Conservation (phyloP, 129 eudicot genomes). For the Lonicera japonica region DNA sequence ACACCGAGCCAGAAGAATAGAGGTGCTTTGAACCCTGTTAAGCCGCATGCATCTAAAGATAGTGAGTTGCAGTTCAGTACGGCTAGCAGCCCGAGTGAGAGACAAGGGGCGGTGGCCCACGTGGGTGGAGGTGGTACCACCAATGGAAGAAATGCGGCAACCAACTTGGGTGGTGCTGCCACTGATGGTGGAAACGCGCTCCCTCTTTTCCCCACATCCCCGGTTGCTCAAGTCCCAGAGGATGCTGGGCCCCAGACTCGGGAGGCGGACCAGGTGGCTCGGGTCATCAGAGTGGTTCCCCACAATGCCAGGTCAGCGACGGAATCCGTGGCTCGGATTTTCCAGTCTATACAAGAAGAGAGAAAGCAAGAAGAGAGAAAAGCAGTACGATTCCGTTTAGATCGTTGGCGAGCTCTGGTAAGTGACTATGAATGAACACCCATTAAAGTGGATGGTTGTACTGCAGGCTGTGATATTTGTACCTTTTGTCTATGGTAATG, state of each 20-base stretch:
- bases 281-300: conserved; percentile 75
- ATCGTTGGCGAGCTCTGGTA: not conserved
- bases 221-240: conserved; percentile 10
- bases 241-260: not conserved
- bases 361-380: no score
- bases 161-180: not conserved
- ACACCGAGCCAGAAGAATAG: conserved; percentile 36
- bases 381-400: conserved; percentile 48
- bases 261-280: conserved; percentile 10
- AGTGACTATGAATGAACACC: not conserved
- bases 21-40: conserved; percentile 13
- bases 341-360: conserved; percentile 81
- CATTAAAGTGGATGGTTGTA: no score
- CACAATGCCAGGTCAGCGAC: conserved; percentile 68
- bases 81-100: conserved; percentile 62
- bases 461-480: not conserved
- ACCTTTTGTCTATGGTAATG: not conserved
- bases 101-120: conserved; percentile 5
- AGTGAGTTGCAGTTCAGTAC: conserved; percentile 64
- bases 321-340: conserved; percentile 77
- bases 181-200: conserved; percentile 45
- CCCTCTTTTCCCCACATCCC: conserved; percentile 55
- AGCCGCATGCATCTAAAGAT: conserved; percentile 28
- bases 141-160: no score
- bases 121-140: no score